These are phyloP conservation scores for Apiotrichum gamsii DNA, from an alignment of 1,284 basidiomycete genomes.

Conservation along the genomic window DNA sequence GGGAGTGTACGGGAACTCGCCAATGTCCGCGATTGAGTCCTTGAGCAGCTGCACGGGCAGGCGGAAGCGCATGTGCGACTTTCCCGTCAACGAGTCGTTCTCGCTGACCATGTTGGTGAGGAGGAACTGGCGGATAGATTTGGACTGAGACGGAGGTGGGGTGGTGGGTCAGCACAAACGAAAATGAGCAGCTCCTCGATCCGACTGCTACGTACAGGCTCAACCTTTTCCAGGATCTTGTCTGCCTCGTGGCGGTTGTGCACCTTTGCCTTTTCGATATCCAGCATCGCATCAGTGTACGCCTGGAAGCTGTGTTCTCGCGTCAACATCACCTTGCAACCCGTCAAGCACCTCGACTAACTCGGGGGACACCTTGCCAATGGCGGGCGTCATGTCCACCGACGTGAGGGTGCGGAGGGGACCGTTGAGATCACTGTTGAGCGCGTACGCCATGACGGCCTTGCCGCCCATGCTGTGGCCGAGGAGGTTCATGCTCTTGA, in stretches of 20 bases:
- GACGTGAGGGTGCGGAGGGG: slow-evolving; percentile 49
- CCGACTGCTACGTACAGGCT: slow-evolving; percentile 43
- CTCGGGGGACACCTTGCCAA: slow-evolving; percentile 52
- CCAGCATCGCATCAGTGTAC: slow-evolving; percentile 52
- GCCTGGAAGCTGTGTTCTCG: slow-evolving; percentile 46
- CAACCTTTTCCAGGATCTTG: slow-evolving; percentile 48
- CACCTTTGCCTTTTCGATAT: slow-evolving; percentile 48
- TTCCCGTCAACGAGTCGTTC: slow-evolving; percentile 10
- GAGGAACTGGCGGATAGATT: slow-evolving; percentile 53
- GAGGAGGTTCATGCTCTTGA: slow-evolving; percentile 49
- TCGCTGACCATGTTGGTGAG: slow-evolving; percentile 52
- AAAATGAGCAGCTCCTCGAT: too few species aligned
- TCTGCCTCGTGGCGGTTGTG: slow-evolving; percentile 51
- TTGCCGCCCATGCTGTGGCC: slow-evolving; percentile 58
- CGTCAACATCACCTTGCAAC: too few species aligned
- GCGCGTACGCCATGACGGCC: slow-evolving; percentile 52
- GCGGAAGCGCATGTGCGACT: slow-evolving; percentile 48
- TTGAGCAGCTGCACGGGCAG: slow-evolving; percentile 51
- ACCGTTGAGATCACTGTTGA: slow-evolving; percentile 44
- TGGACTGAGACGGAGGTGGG: slow-evolving; percentile 27
- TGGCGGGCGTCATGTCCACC: slow-evolving; percentile 54
- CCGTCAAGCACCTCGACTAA: too few species aligned
- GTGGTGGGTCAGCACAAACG: too few species aligned
- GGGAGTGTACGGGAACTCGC: slow-evolving; percentile 52
- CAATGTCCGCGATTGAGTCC: slow-evolving; percentile 49